Conservation (phyloP, 768 basidiomycete genomes). For the Phylloporus scabripes region DNA sequence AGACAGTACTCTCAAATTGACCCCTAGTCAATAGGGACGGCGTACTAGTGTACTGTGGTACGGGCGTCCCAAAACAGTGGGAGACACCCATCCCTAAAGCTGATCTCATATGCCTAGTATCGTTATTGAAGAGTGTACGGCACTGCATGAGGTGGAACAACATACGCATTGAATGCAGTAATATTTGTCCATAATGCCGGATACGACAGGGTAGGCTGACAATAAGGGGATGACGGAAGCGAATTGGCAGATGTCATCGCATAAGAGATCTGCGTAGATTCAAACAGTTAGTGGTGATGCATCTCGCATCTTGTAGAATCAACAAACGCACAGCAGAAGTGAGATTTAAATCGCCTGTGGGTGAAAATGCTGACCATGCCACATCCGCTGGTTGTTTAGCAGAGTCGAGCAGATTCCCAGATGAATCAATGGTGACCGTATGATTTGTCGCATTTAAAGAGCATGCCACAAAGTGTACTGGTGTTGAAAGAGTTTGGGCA, state of each 20-base stretch:
- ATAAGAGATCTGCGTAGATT: neutral
- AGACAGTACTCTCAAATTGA: neutral
- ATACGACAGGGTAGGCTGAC: neutral
- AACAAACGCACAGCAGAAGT: neutral
- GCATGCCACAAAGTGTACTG: neutral
- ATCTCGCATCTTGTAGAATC: too few relatives aligned
- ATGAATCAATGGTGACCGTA: neutral
- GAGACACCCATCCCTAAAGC: neutral
- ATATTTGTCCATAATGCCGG: neutral
- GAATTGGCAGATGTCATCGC: neutral
- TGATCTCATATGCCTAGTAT: neutral
- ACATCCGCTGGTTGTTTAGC: neutral
- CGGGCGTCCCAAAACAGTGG: too few relatives aligned
- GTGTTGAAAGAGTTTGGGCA: neutral
- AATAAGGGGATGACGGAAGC: neutral
- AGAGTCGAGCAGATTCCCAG: too few relatives aligned
- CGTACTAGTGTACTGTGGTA: neutral
- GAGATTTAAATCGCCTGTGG: neutral
- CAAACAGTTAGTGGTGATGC: too few relatives aligned
- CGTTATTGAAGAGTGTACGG: neutral
- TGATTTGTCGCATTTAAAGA: neutral
- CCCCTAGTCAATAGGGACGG: neutral
- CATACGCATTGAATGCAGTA: neutral
- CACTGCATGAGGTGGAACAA: neutral
- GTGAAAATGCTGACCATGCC: neutral